Evolutionary conservation across 768 basidiomycete species (phyloP).

Genomic region (Lentinula sp.): DNA sequence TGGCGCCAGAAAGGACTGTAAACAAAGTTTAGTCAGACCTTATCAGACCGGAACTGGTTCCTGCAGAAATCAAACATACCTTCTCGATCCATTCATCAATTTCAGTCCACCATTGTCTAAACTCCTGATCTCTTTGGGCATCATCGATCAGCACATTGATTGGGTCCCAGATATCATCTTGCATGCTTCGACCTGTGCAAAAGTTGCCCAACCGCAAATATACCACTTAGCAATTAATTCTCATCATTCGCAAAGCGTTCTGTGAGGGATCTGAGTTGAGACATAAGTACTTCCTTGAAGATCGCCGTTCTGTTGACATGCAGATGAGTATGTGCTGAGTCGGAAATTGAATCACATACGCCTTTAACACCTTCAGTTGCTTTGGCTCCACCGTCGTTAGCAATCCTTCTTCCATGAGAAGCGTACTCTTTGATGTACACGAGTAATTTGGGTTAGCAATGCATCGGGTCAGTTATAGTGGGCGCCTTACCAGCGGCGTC

Average conservation of each 20-base stretch:
- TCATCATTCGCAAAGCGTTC: conserved; percentile 84
- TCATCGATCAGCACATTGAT: conserved; percentile 69
- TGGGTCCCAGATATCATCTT: conserved; percentile 58
- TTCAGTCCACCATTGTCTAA: conserved; percentile 66
- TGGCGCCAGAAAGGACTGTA: conserved; percentile 64
- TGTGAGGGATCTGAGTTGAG: conserved; percentile 71
- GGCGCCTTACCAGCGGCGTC: conserved; percentile 70
- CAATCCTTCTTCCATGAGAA: conserved; percentile 33
- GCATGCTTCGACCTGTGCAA: conserved; percentile 23
- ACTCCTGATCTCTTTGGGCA: conserved; percentile 64
- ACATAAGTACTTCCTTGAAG: conserved; percentile 44
- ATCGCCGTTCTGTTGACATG: conserved; percentile 37
- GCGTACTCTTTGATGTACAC: conserved; percentile 58
- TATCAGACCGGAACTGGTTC: no score
- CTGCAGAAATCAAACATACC: conserved; percentile 24
- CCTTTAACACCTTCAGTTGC: conserved; percentile 13
- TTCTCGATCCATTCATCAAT: conserved; percentile 63
- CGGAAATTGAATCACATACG: conserved; percentile 14
- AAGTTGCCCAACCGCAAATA: background rate
- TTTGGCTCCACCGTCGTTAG: conserved; percentile 13
- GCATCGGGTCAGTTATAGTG: background rate
- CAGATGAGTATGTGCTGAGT: background rate
- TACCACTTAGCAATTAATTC: conserved; percentile 17
- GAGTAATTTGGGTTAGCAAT: conserved; percentile 30
- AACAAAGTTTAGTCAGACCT: background rate